Percentiles rank a stretch among this genome's conserved stretches.
These are phyloP conservation scores for Penicillium palitans DNA, from an alignment of 2,329 filamentous ascomycete genomes.

Conservation along the genomic window DNA sequence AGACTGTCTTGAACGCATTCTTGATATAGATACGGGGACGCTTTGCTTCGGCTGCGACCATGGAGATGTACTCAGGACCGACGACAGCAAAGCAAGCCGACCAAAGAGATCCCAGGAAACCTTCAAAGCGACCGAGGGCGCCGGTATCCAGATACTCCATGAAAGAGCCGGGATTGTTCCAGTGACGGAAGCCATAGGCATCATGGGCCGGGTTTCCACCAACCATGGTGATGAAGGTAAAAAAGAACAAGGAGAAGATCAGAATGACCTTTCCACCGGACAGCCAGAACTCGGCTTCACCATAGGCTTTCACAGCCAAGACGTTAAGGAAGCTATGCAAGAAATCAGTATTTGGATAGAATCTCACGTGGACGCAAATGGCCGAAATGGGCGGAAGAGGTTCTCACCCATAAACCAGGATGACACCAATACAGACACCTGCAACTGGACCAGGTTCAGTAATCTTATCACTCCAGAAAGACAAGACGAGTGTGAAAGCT, in stretches of 20 bases:
- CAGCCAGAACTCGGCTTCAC: slow-evolving; percentile 59
- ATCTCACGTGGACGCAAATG: background rate
- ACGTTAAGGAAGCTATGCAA: slow-evolving; percentile 60
- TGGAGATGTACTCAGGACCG: slow-evolving; percentile 63
- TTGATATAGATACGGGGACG: slow-evolving; percentile 69
- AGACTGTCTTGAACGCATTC: slow-evolving; percentile 72
- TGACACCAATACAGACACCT: slow-evolving; percentile 33
- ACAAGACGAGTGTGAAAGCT: slow-evolving; percentile 44
- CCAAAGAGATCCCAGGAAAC: slow-evolving; percentile 67
- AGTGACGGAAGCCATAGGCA: slow-evolving; percentile 68
- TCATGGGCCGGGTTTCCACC: slow-evolving; percentile 73
- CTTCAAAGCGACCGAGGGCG: slow-evolving; percentile 55
- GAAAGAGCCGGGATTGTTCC: slow-evolving; percentile 64
- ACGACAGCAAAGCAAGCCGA: slow-evolving; percentile 66
- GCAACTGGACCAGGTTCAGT: slow-evolving; percentile 33
- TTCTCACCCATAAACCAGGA: slow-evolving; percentile 31
- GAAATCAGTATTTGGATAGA: background rate
- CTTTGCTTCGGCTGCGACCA: slow-evolving; percentile 65
- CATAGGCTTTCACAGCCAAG: slow-evolving; percentile 68
- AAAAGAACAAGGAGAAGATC: slow-evolving; percentile 66
- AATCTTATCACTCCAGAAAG: slow-evolving; percentile 38
- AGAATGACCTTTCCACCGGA: slow-evolving; percentile 63
- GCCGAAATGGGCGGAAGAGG: background rate
- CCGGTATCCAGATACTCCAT: slow-evolving; percentile 63
- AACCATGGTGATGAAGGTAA: slow-evolving; percentile 78